These are phyloP conservation scores for Forsythia viridissima DNA, from an alignment of 257 asterid species.

Conservation along the genomic window DNA sequence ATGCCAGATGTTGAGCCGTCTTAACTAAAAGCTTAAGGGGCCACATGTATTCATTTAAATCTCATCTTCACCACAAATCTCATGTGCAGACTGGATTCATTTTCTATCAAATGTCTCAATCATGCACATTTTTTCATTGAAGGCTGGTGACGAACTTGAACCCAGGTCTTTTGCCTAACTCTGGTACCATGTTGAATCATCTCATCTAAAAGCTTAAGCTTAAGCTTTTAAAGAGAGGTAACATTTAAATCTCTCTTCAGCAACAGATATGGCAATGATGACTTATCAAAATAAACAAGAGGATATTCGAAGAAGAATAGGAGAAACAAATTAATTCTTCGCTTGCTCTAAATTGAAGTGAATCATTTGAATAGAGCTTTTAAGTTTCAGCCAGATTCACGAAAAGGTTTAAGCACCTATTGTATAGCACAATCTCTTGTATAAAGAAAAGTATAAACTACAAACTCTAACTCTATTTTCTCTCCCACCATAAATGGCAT, in stretches of 20 bases:
- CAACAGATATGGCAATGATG: not conserved
- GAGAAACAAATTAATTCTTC: constrained; percentile 3
- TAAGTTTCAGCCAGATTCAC: constrained; percentile 37
- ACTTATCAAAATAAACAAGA: constrained; percentile 1
- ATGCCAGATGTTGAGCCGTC: not conserved
- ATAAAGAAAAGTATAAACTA: constrained; percentile 33
- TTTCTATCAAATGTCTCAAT: not conserved
- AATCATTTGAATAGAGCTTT: constrained; percentile 23
- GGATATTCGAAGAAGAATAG: constrained; percentile 20
- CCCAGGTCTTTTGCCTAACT: not conserved
- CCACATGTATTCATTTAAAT: not conserved
- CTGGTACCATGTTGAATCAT: not conserved
- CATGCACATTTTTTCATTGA: not conserved
- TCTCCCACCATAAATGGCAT: constrained; percentile 45
- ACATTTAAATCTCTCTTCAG: not conserved
- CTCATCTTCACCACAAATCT: not conserved
- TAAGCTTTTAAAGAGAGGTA: not conserved
- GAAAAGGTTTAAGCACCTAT: constrained; percentile 31
- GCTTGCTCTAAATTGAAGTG: constrained; percentile 19
- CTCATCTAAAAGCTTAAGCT: not conserved
- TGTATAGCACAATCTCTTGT: constrained; percentile 38
- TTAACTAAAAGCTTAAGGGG: not conserved
- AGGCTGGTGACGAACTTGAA: not conserved
- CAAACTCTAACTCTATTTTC: constrained; percentile 42
- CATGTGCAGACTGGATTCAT: not conserved